Evolutionary conservation across 2,329 filamentous ascomycete genomes (phyloP).

Genomic region (Didymella glomerata): DNA sequence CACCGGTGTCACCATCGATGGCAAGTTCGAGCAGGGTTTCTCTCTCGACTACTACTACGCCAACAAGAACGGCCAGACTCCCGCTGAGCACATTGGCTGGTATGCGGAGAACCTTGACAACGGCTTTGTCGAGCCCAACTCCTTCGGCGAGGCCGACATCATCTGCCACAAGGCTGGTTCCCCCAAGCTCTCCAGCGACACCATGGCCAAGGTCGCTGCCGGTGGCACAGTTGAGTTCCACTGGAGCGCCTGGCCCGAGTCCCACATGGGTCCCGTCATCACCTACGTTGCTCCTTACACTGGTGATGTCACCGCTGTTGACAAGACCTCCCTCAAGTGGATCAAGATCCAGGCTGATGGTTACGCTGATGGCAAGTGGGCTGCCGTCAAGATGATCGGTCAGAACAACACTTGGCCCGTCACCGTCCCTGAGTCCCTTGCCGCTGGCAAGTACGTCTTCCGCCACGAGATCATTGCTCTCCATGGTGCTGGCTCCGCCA

Average conservation of each 20-base stretch:
- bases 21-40: slow-evolving; percentile 57
- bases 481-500: slow-evolving; percentile 54
- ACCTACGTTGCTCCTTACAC: slow-evolving; percentile 51
- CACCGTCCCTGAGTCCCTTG: slow-evolving; percentile 56
- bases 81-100: slow-evolving; percentile 56
- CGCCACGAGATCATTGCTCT: slow-evolving; percentile 64
- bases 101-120: slow-evolving; percentile 50
- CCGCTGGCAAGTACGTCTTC: slow-evolving; percentile 63
- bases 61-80: slow-evolving; percentile 35
- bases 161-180: slow-evolving; percentile 68
- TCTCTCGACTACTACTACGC: slow-evolving; percentile 53
- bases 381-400: slow-evolving; percentile 49
- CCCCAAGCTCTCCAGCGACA: slow-evolving; percentile 51
- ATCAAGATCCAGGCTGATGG: slow-evolving; percentile 51
- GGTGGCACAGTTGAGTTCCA: slow-evolving; percentile 63
- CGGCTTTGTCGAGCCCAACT: slow-evolving; percentile 45
- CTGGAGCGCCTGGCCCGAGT: slow-evolving; percentile 59
- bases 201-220: slow-evolving; percentile 65
- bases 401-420: slow-evolving; percentile 61
- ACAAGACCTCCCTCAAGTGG: slow-evolving; percentile 49
- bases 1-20: slow-evolving; percentile 57
- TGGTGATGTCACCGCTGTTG: slow-evolving; percentile 42
- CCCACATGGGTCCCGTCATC: slow-evolving; percentile 52
- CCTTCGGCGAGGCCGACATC: slow-evolving; percentile 53
- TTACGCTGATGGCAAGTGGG: slow-evolving; percentile 47